phyloP scores from a whole-genome alignment of 2,329 filamentous ascomycete genomes.

The Exophiala viscosa region DNA sequence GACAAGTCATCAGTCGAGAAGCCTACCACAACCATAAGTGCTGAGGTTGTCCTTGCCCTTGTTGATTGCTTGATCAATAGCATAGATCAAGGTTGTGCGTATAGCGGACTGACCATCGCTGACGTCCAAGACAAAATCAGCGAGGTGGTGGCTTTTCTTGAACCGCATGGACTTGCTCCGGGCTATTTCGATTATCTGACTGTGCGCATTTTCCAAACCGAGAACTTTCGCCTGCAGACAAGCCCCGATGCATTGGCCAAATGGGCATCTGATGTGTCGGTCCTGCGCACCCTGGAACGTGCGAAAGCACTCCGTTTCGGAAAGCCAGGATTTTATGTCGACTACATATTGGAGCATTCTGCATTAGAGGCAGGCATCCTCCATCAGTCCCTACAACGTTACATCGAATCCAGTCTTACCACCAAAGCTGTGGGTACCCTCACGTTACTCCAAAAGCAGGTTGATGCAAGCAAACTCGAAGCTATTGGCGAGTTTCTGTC shows the following conservation, averaged over 20 bases:
- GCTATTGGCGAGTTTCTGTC: conserved; percentile 25
- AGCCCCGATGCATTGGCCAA: conserved; percentile 43
- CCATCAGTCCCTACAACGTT: conserved; percentile 40
- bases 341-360: conserved; percentile 19
- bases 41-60: conserved; percentile 55
- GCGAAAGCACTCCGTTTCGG: not conserved
- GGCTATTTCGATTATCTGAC: conserved; percentile 39
- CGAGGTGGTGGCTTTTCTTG: conserved; percentile 44
- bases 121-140: conserved; percentile 24
- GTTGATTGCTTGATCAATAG: conserved; percentile 52
- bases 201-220: conserved; percentile 51
- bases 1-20: conserved; percentile 39
- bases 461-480: conserved; percentile 41
- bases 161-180: conserved; percentile 30
- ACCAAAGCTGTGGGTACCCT: conserved; percentile 22
- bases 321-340: conserved; percentile 6
- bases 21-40: conserved; percentile 50
- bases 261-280: conserved; percentile 2
- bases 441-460: conserved; percentile 32
- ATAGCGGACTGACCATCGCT: not conserved
- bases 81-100: conserved; percentile 35
- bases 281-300: conserved; percentile 6
- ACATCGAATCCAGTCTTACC: conserved; percentile 26
- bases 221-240: conserved; percentile 42
- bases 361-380: conserved; percentile 31